phyloP scores from a whole-genome alignment of 331 rosid species.

The Telfairia occidentalis region DNA sequence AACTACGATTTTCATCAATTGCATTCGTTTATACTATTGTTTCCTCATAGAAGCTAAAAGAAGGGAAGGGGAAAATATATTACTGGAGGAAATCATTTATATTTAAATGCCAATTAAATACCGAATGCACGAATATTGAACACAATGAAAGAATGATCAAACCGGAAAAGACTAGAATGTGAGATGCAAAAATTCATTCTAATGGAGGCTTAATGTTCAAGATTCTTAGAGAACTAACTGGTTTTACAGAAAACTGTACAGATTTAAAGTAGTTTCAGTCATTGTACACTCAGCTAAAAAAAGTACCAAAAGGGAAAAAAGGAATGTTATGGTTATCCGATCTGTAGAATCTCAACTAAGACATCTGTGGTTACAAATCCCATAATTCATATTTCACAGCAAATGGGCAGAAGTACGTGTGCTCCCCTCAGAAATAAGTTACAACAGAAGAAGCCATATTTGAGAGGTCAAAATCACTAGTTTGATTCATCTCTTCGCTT shows the following conservation, averaged over 20 bases:
- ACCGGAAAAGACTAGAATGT: neutral
- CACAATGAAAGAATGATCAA: neutral
- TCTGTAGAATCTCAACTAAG: neutral
- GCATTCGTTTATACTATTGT: neutral
- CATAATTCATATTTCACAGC: conserved; percentile 4
- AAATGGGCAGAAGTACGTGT: neutral
- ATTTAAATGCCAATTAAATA: neutral
- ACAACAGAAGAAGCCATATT: neutral
- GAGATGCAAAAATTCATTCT: neutral
- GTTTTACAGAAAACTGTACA: conserved; percentile 10
- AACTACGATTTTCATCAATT: neutral
- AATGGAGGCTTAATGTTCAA: neutral
- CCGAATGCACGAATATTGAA: neutral
- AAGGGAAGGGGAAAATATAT: neutral
- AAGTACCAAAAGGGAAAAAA: neutral
- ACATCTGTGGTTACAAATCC: neutral
- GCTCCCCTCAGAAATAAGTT: neutral
- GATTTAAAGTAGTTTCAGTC: neutral
- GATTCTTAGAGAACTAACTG: neutral
- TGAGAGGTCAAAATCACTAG: neutral
- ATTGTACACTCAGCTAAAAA: neutral
- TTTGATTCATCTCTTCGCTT: neutral
- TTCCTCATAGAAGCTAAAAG: neutral
- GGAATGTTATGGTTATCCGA: neutral
- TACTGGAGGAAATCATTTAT: neutral